Evolutionary conservation across 495 filamentous ascomycete species (phyloP).

Genomic region (Hypoxylon lienhwacheense): DNA sequence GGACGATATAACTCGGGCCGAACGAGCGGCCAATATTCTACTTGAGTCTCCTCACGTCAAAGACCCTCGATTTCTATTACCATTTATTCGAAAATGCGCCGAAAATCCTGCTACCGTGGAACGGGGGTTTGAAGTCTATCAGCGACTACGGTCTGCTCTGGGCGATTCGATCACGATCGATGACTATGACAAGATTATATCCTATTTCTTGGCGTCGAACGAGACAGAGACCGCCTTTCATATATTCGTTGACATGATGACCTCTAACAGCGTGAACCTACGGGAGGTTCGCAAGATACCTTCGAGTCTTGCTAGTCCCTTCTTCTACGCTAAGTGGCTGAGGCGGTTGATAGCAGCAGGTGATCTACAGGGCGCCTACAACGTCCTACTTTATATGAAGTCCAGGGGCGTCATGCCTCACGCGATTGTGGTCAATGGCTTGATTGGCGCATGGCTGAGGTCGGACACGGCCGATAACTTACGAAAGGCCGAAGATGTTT

Average conservation of each 20-base stretch:
- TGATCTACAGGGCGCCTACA: slow-evolving; percentile 66
- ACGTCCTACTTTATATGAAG: slow-evolving; percentile 69
- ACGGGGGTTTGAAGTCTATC: slow-evolving; percentile 69
- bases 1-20: slow-evolving; percentile 64
- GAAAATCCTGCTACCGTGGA: slow-evolving; percentile 39
- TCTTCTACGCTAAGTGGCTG: slow-evolving; percentile 80
- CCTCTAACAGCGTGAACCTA: slow-evolving; percentile 55
- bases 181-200: slow-evolving; percentile 72
- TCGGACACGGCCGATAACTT: slow-evolving; percentile 54
- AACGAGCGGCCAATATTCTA: slow-evolving; percentile 62
- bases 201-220: slow-evolving; percentile 61
- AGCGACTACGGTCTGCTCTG: slow-evolving; percentile 60
- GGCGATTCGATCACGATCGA: slow-evolving; percentile 66
- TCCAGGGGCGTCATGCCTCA: slow-evolving; percentile 64
- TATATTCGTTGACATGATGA: slow-evolving; percentile 85
- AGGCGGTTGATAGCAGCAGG: slow-evolving; percentile 76
- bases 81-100: slow-evolving; percentile 60
- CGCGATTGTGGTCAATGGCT: slow-evolving; percentile 71
- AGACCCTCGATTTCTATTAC: slow-evolving; percentile 63
- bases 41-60: slow-evolving; percentile 52
- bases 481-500: slow-evolving; percentile 67
- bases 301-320: slow-evolving; percentile 67
- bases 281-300: slow-evolving; percentile 55
- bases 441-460: slow-evolving; percentile 74
- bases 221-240: slow-evolving; percentile 65